Evolutionary conservation across 169 alveolate species (phyloP).

Genomic region (Plasmodium fragile): DNA sequence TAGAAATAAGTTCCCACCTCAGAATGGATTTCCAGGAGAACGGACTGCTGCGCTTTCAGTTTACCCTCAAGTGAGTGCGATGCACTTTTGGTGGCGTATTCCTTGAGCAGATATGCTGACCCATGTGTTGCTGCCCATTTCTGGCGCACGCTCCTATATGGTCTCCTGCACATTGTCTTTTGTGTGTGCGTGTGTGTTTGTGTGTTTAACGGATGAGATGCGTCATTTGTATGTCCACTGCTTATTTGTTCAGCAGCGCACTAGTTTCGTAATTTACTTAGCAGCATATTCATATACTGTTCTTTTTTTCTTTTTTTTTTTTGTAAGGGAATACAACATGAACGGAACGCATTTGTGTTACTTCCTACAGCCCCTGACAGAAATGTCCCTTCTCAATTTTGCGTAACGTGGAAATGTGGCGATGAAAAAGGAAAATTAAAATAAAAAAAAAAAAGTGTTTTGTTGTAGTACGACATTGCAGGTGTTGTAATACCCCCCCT

Average conservation of each 20-base stretch:
- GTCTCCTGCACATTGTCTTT: not conserved
- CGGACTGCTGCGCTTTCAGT: conserved; percentile 54
- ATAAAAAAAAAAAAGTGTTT: not conserved
- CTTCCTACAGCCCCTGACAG: conserved; percentile 49
- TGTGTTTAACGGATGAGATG: not conserved
- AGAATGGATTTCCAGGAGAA: conserved; percentile 71
- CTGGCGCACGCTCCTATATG: not conserved
- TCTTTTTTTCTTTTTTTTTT: conserved; percentile 6
- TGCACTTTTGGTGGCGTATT: not conserved
- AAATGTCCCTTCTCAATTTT: conserved; percentile 1
- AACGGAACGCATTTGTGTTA: conserved; percentile 76
- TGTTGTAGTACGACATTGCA: not conserved
- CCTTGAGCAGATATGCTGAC: not conserved
- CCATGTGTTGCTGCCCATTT: not conserved
- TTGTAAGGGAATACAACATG: conserved; percentile 64
- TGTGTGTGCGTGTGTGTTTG: too few relatives aligned
- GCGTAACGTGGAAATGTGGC: not conserved
- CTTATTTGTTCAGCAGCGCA: not conserved
- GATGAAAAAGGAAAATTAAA: not conserved
- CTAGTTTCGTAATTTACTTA: not conserved
- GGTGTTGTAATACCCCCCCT: not conserved
- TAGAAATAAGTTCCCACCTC: conserved; percentile 72
- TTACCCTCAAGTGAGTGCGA: conserved; percentile 43
- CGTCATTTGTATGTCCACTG: not conserved
- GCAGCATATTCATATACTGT: not conserved